Base-by-base conservation (phyloP, 1,139 yeast genomes). In the Saccharomycopsis hybrid region DNA sequence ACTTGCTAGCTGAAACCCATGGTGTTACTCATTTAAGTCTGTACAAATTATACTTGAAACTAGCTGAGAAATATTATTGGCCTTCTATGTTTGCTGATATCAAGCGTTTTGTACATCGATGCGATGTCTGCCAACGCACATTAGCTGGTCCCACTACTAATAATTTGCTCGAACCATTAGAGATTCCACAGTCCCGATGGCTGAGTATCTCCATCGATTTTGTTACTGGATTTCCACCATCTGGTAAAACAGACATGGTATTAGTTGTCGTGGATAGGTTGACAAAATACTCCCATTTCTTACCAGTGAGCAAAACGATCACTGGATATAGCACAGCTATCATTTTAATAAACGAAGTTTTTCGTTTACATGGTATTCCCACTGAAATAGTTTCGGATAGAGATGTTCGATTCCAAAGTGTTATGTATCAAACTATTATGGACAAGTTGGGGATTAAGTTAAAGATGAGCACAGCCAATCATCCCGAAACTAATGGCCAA, bases 401-500 rank as follows among this genome's bases (percentile, higher is more conserved):
- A 38, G 41, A 38, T 13, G 11, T 7, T 13, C 41, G 24, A 5
- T 38, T 38, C 11, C 24, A 28, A 9, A 38, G 41, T 13, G 27
- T 25, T n/a, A 38, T 38, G 41, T 38, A 29, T 28, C 24, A 38
- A 38, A 38, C 41, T 3, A 29, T 38, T 5, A 25, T 28, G 24
- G 41, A 38, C 3, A 38, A 25, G 41, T 25, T 38, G 29, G 29
- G 27, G 27, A 29, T 38, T 8, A 38, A 9, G 13, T 25, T 38
- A 38, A 38, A 38, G 24, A 5, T 38, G 11, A 25, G 29, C 24
- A 38, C 41, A 3, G 27, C 27, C 24, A 29, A 28, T 24, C 41
- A 38, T 18, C 41, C 41, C 4, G 29, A 38, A 38, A 25, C 41
- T 25, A 29, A 38, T 38, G 41, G 41, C 24, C 41, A 38, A 38